Conservation (phyloP, 768 basidiomycete species). For the Auricularia sp. region DNA sequence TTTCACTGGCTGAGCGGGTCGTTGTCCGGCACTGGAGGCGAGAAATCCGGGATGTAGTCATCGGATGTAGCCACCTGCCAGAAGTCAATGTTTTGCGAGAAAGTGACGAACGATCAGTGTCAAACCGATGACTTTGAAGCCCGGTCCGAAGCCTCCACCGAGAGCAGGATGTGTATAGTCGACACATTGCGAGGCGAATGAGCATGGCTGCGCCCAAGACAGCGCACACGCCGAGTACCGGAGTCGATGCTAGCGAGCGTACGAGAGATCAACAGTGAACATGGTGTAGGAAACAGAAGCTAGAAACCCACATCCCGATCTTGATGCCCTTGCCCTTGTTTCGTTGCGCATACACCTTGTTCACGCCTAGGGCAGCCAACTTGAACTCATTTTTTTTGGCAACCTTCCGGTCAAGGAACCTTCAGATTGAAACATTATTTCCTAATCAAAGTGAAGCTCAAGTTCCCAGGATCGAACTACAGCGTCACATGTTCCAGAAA, state of each 20-base stretch:
- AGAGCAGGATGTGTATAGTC: not conserved
- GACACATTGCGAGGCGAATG: not conserved
- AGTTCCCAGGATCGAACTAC: no score
- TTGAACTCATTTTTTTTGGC: no score
- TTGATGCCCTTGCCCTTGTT: conserved; percentile 1
- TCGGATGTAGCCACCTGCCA: not conserved
- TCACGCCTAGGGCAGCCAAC: not conserved
- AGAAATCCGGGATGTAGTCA: not conserved
- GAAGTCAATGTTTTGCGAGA: not conserved
- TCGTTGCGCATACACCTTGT: not conserved
- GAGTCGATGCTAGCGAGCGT: not conserved
- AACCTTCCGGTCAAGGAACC: no score
- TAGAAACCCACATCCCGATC: not conserved
- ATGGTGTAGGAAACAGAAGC: not conserved
- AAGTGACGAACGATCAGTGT: not conserved
- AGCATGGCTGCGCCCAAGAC: not conserved
- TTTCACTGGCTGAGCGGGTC: not conserved
- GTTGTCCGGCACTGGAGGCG: not conserved
- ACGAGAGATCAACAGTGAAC: not conserved
- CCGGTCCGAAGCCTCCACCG: not conserved
- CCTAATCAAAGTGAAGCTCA: no score
- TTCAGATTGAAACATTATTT: no score
- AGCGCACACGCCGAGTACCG: not conserved
- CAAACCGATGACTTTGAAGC: not conserved
- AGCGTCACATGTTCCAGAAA: no score